Base-by-base conservation (phyloP, 441 rosid genomes). In the Pelargonium australe region DNA sequence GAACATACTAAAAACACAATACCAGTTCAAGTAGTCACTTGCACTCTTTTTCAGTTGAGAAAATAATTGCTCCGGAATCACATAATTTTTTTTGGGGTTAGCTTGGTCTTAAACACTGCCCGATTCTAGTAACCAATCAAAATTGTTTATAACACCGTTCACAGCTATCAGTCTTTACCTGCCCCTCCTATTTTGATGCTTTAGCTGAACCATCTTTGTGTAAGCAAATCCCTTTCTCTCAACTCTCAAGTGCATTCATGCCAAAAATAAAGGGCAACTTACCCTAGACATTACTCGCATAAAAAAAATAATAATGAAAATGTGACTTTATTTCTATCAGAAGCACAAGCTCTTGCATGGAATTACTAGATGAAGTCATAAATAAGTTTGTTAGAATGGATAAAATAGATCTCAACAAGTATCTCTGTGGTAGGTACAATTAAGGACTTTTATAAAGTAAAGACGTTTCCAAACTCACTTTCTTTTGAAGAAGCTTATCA, bases 401-500 rank as follows among this genome's bases (percentile, higher is more conserved):
- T 58, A 44, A 45, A 12, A 66, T 3, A 20, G 43, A 66, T 41
- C 13, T 47, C 20, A 17, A 23, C 40, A 64, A 8, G 12, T 31
- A 7, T 64, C 47, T 23, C 47, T 37, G 14, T 23, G 2, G 41
- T 20, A 19, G 10, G 19, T 19, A 17, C 23, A 20, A 55, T 53
- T 17, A 44, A 69, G 47, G 44, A 41, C 1, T 6, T 19, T 41
- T 45, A 60, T 57, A 17, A 6, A 43, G 11, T 63, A 17, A 28
- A 43, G 20, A 45, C 41, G 1, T 43, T 45, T 68, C 28, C 44
- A 20, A 61, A 68, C 79, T 65, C 61, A 77, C 99, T 96, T 95
- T 95, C 76, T 75, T 83, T 47, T 87, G 90, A 64, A 89, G 77
- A 70, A 95, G 88, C 81, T 81, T 85, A 66, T 85, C 84, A 61